These are phyloP conservation scores for Rutstroemia sp. DNA, from an alignment of 2,329 filamentous ascomycete species.

Conservation along the genomic window DNA sequence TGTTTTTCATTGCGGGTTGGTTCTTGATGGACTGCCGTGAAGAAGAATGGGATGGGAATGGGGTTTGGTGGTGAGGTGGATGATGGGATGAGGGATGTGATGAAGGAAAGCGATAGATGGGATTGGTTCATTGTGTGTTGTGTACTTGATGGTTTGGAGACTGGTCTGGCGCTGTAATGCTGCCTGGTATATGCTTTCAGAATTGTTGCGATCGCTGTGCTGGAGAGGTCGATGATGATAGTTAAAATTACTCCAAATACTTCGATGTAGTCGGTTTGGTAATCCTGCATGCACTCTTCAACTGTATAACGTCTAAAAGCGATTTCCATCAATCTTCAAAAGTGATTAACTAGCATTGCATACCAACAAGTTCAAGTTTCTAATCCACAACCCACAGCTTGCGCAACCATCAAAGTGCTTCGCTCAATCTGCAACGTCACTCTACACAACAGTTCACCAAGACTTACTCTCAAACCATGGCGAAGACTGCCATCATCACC, in stretches of 20 bases:
- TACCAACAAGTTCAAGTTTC: too few relatives aligned
- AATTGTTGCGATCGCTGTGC: too few relatives aligned
- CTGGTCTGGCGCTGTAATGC: too few relatives aligned
- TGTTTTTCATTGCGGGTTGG: constrained; percentile 45
- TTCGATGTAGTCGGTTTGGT: too few relatives aligned
- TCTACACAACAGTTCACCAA: background rate
- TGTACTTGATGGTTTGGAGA: background rate
- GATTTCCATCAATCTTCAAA: too few relatives aligned
- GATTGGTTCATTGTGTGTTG: background rate
- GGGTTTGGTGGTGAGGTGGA: background rate
- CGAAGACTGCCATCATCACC: constrained; percentile 62
- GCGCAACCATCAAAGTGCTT: background rate
- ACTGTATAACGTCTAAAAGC: too few relatives aligned
- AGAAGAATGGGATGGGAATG: constrained; percentile 35
- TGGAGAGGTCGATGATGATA: too few relatives aligned
- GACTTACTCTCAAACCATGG: constrained; percentile 14
- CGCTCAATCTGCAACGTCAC: background rate
- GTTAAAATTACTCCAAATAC: too few relatives aligned
- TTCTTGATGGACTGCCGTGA: constrained; percentile 39
- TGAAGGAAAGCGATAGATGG: background rate
- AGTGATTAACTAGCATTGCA: too few relatives aligned
- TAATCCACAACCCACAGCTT: background rate
- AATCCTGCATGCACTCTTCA: too few relatives aligned
- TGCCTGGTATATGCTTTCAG: too few relatives aligned
- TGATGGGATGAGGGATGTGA: background rate